phyloP scores from a whole-genome alignment of 441 rosid genomes.

The Pelargonium australe region DNA sequence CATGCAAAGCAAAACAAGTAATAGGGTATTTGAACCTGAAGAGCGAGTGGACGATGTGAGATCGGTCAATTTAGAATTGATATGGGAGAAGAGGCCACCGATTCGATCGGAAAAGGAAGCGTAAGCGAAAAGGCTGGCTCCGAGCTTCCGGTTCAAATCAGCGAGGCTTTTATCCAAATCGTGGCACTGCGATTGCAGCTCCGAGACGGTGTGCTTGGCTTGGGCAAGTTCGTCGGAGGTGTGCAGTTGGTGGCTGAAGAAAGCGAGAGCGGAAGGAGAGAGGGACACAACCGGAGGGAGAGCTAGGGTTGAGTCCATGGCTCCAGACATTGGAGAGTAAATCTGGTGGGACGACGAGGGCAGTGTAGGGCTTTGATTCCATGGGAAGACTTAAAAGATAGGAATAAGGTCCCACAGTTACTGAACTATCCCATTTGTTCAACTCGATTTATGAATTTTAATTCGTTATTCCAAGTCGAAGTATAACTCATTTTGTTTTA shows the following conservation, averaged over 20 bases:
- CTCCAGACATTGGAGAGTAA: constrained; percentile 3
- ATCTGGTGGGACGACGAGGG: neutral
- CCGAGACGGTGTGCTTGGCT: constrained; percentile 42
- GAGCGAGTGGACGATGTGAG: constrained; percentile 40
- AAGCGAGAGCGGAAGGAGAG: constrained; percentile 39
- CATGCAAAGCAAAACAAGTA: too few relatives aligned
- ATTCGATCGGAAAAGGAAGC: constrained; percentile 58
- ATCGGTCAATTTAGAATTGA: constrained; percentile 41
- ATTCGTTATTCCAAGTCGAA: too few relatives aligned
- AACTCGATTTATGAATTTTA: too few relatives aligned
- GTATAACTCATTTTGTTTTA: too few relatives aligned
- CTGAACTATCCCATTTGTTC: too few relatives aligned
- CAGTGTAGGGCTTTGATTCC: neutral
- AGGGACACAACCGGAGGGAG: constrained; percentile 46
- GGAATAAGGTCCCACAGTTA: too few relatives aligned
- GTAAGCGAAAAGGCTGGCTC: constrained; percentile 44
- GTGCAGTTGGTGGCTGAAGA: constrained; percentile 49
- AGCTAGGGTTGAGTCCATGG: constrained; percentile 40
- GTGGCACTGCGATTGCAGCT: constrained; percentile 47
- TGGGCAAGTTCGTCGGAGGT: constrained; percentile 35
- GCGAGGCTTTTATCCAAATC: constrained; percentile 47
- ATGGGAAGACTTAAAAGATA: neutral
- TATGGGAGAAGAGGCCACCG: constrained; percentile 30
- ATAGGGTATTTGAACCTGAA: constrained; percentile 18
- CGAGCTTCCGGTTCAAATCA: constrained; percentile 49